Base-by-base conservation (phyloP, 768 basidiomycete species). In the Russula lepida region DNA sequence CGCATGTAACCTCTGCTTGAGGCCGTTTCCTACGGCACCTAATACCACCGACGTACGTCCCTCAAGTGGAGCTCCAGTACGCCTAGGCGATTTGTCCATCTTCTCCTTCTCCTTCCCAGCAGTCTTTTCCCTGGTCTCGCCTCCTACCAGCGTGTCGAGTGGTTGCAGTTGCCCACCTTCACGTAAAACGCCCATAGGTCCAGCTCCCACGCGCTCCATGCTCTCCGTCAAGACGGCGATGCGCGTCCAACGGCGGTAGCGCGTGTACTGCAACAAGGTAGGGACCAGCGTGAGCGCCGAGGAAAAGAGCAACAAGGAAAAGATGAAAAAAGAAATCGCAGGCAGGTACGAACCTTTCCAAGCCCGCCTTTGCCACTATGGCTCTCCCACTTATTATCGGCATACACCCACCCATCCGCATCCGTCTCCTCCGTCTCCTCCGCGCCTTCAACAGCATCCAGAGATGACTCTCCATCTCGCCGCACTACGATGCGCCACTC, bases 361-460 rank as follows among this genome's bases (percentile, higher is more conserved):
- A 95, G 81, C 6, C 92, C 91, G 51, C 91, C 90, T 66, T 85
- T 88, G 58, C 77, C 76, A 56, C 83, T 85, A 48, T 81, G 77
- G 21, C 76, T 79, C 69, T 97, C 93, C 94, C 94, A 98, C 71
- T 97, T 95, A 71, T 98, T 98, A 67, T 95, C 94, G 2, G 85
- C 88, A 68, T 93, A 97, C 6, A 93, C 81, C 94, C 94, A 98
- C 4, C 94, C 94, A 62, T 95, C 92, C 4, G 78, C 70, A 69
- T 98, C 94, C 1, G 93, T 95, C 39, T 75, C 70, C 30, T 76
- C 74, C 47, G 85, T 81, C 35, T 79, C 79, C 17, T 74, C 73
- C 2, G 70, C 58, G 67, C 77, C 71, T 9, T 67, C 71, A 1
- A 44, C 54, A 35, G 35, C 35, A 28, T 55, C 62, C 19, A 51